Evolutionary conservation across 2,329 filamentous ascomycete species (phyloP).

Genomic region (Xenoacremonium recifei): DNA sequence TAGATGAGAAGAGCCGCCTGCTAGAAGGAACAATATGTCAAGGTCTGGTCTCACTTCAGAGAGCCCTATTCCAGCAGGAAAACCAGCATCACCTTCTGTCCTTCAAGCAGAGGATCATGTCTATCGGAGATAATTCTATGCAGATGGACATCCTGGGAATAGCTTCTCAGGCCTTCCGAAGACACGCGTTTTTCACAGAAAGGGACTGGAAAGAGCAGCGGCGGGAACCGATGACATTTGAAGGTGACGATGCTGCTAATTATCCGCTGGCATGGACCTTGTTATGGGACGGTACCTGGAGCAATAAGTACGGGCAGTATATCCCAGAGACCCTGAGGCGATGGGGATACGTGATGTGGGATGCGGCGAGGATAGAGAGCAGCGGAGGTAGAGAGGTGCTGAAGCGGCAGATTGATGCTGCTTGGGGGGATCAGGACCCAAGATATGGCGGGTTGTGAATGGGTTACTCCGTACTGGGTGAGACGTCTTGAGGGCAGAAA

Average conservation of each 20-base stretch:
- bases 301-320: constrained; percentile 3
- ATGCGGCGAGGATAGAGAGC: not conserved
- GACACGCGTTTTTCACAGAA: not conserved
- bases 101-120: not conserved
- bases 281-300: constrained; percentile 1
- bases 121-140: not conserved
- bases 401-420: not conserved
- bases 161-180: not conserved
- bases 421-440: not conserved
- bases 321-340: not conserved
- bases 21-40: not conserved
- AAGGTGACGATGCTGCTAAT: not conserved
- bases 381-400: not conserved
- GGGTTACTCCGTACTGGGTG: too few species aligned
- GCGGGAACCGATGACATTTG: not conserved
- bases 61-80: not conserved
- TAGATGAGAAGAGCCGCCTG: not conserved
- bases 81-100: not conserved
- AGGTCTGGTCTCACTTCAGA: not conserved
- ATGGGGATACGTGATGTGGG: constrained; percentile 9
- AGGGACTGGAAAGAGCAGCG: not conserved
- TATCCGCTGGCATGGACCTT: constrained; percentile 4
- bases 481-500: too few species aligned
- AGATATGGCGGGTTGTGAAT: not conserved
- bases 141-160: not conserved